Base-by-base conservation (phyloP, 1,139 yeast genomes). In the Protomyces pachydermus region DNA sequence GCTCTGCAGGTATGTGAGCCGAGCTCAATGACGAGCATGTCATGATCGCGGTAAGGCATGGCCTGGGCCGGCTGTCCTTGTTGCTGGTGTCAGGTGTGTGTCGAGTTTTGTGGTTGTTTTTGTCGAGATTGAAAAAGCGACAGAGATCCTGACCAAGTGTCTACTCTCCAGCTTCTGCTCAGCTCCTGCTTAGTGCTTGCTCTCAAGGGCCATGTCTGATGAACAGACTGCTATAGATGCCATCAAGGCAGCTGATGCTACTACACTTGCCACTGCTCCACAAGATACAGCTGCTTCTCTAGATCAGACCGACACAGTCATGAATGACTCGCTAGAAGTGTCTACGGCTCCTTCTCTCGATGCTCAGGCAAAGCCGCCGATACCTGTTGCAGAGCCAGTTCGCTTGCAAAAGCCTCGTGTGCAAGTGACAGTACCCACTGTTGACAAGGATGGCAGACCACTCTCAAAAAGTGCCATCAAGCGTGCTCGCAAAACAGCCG, bases 1-100 rank as follows among this genome's bases (percentile, higher is more conserved):
- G 67, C 64, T n/a, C 64, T 51, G 18, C 60, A 56, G 35, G 54
- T 56, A 34, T 57, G 56, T 10, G 68, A 66, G 14, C 68, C 68
- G 14, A 66, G 39, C 45, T 66, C 65, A 60, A 68, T 67, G 46
- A 71, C 48, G 16, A 60, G 39, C 48, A 60, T 18, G 34, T 48
- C n/a, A 18, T 60, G 57, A 48, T 60, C 64, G 39, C 64, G 64
- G 39, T 38, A 58, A 9, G 62, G 62, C 62, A 58, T 58, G 32
- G 32, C 32, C 32, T 28, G 32, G 32, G 32, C 5, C 8, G 32
- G 32, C 32, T 28, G 8, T 28, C 32, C 8, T 28, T 6, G 32
- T 28, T 28, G 32, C 32, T 28, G 23, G 23, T 20, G 2, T 20
- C 23, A 20, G 23, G 23, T 28, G 32, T 42, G 25, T 16, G 20